phyloP scores from a whole-genome alignment of 1,284 basidiomycete species.

The Rugosomyces carneus region DNA sequence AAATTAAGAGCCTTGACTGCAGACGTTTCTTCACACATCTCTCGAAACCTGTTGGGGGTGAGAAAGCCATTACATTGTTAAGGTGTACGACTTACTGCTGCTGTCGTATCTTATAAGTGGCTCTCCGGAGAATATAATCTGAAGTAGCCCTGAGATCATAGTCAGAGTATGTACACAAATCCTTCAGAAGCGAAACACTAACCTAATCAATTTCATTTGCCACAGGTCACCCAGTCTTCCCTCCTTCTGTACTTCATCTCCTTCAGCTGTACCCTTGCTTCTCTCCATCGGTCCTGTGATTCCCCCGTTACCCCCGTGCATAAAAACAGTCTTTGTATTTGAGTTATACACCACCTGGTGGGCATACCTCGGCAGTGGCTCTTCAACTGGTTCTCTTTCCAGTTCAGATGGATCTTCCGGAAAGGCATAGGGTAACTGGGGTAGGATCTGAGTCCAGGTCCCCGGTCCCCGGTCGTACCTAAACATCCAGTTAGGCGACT shows the following conservation, averaged over 20 bases:
- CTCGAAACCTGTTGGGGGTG: constrained; percentile 52
- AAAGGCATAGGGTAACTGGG: constrained; percentile 20
- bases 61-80: background rate
- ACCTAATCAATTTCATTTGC: constrained; percentile 66
- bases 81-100: constrained; percentile 51
- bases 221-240: constrained; percentile 68
- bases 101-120: constrained; percentile 54
- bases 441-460: constrained; percentile 55
- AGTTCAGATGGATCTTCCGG: constrained; percentile 4
- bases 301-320: constrained; percentile 71
- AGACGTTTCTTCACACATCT: constrained; percentile 64
- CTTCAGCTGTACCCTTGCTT: constrained; percentile 13
- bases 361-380: constrained; percentile 58
- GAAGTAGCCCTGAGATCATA: constrained; percentile 41
- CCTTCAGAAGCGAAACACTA: constrained; percentile 14
- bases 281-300: constrained; percentile 18
- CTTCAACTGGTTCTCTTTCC: constrained; percentile 21
- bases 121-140: constrained; percentile 55
- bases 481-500: constrained; percentile 59
- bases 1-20: constrained; percentile 66
- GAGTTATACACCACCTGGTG: constrained; percentile 72
- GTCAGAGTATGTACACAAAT: background rate
- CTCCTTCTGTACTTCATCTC: constrained; percentile 27
- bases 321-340: constrained; percentile 45
- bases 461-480: constrained; percentile 53